These are phyloP conservation scores for Takakia lepidozioides DNA, from an alignment of 225 moss, liverwort and hornwort genomes.

Conservation along the genomic window DNA sequence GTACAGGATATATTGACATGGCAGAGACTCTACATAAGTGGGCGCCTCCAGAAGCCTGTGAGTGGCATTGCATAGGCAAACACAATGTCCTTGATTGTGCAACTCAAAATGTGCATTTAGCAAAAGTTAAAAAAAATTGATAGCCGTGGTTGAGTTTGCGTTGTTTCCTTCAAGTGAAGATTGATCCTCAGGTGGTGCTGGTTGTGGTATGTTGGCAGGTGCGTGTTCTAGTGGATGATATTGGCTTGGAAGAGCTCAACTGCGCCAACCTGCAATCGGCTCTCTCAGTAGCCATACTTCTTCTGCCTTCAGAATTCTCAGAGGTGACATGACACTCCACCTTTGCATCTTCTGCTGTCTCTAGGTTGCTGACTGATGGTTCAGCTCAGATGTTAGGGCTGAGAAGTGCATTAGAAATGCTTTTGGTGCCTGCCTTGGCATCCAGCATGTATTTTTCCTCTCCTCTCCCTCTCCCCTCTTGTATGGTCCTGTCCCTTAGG, in stretches of 20 bases:
- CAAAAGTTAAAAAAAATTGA: too few relatives aligned
- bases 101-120: too few relatives aligned
- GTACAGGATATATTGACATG: constrained; percentile 69
- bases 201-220: constrained; percentile 47
- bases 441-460: background rate
- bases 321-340: constrained; percentile 29
- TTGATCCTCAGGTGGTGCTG: too few relatives aligned
- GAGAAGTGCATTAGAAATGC: too few relatives aligned
- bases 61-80: too few relatives aligned
- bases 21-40: constrained; percentile 77
- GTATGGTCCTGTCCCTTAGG: too few relatives aligned
- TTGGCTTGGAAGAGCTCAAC: constrained; percentile 51
- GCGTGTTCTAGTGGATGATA: constrained; percentile 43
- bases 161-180: too few relatives aligned
- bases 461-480: background rate
- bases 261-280: constrained; percentile 53
- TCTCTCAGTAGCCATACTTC: constrained; percentile 39
- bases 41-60: constrained; percentile 95
- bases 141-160: too few relatives aligned
- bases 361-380: too few relatives aligned
- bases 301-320: constrained; percentile 47
- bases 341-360: too few relatives aligned
- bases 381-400: too few relatives aligned
- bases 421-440: background rate
- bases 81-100: too few relatives aligned